phyloP scores from a whole-genome alignment of 495 filamentous ascomycete species.

The Podospora didyma region DNA sequence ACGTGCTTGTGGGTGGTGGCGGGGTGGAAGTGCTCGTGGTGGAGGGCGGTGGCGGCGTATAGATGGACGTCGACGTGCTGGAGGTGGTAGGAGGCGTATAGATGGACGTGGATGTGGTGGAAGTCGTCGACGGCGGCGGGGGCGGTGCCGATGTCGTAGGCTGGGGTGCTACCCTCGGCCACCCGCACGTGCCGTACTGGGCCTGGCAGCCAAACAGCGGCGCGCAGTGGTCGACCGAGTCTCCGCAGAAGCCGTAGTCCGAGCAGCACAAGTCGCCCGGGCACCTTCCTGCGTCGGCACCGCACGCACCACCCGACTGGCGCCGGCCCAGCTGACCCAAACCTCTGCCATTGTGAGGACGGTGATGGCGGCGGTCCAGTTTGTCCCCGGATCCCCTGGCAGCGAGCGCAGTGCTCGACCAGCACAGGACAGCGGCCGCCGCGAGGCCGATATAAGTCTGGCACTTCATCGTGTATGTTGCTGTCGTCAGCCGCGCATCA shows the following conservation, averaged over 20 bases:
- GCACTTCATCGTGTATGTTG: slow-evolving; percentile 22
- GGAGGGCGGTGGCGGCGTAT: not conserved
- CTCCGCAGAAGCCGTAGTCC: slow-evolving; percentile 49
- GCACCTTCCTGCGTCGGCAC: slow-evolving; percentile 18
- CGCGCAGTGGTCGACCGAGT: slow-evolving; percentile 44
- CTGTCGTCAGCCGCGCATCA: slow-evolving; percentile 8
- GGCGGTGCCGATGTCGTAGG: slow-evolving; percentile 7
- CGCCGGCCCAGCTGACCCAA: slow-evolving; percentile 13
- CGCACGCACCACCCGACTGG: slow-evolving; percentile 19
- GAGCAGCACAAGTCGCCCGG: slow-evolving; percentile 33
- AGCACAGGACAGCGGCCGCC: slow-evolving; percentile 16
- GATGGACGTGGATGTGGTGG: slow-evolving; percentile 6
- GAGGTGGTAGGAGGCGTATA: slow-evolving; percentile 9
- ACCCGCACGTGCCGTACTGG: slow-evolving; percentile 36
- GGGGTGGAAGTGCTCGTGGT: not conserved
- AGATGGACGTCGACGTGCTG: slow-evolving; percentile 5
- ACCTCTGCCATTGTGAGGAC: not conserved
- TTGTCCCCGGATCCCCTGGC: not conserved
- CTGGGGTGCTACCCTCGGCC: slow-evolving; percentile 16
- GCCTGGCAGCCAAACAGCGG: slow-evolving; percentile 46
- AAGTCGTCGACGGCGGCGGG: slow-evolving; percentile 3
- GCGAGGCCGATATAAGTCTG: slow-evolving; percentile 20
- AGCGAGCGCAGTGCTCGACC: slow-evolving; percentile 8
- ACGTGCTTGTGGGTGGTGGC: no score
- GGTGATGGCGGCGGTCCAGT: no score